Base-by-base conservation (phyloP, 1,139 yeast genomes). In the Debaryomyces psychrophilus region DNA sequence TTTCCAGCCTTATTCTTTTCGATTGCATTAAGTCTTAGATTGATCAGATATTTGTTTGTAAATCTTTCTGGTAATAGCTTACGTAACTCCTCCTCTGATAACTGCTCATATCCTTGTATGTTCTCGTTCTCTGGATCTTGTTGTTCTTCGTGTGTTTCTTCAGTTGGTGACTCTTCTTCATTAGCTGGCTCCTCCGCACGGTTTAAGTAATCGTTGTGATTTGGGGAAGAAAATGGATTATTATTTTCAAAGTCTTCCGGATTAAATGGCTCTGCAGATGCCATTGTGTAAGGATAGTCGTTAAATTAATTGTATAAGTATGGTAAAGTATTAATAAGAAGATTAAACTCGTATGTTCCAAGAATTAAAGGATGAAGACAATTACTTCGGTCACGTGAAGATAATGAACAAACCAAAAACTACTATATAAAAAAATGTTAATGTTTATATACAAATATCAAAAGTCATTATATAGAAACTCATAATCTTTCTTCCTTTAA, bases 221-320 rank as follows among this genome's bases (percentile, higher is more conserved):
- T 31, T 23, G 37, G 43, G 8, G 41, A 71, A 5, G 75, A 70
- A 61, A 83, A 83, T 3, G 88, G 89, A 57, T 82, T 83, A 66
- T 83, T 83, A 54, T 83, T 82, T 49, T 75, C 80, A 51, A 82
- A 82, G 50, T 82, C 88, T 50, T 83, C 87, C 2, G 87, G 85
- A 52, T 81, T 83, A 55, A 81, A 83, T 4, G 87, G 81, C 31
- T 79, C 70, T n/a, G 82, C 72, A 8, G 83, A 74, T 1, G 83
- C 62, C 85, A 81, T 81, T 28, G 18, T 38, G 15, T 28, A 18
- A 4, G 12, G 18, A 28, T 22, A 18, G 11, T 28, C 11, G n/a
- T n/a, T 29, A 28, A 14, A 38, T 38, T 28, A 18, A 27, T 22
- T 29, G 12, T 28, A 37, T 15, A 37, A 26, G 26, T 25, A 17